Conservation (phyloP, 116 monocot genomes). For the Papilionanthe hybrid region DNA sequence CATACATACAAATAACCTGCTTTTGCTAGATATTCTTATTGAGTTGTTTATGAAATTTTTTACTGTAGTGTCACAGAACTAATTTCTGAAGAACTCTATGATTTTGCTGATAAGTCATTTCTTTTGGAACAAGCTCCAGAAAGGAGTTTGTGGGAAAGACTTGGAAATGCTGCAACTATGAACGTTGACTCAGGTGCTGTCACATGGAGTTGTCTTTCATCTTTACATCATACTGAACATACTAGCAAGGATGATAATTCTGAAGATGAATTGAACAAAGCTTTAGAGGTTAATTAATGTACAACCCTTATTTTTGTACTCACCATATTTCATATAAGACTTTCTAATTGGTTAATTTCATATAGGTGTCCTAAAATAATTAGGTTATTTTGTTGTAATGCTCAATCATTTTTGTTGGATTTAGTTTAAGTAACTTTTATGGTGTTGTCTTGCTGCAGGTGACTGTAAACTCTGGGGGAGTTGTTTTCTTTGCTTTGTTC, state of each 20-base stretch:
- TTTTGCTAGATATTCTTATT: neutral
- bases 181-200: conserved; percentile 75
- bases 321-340: neutral
- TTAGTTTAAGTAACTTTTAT: neutral
- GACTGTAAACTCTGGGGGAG: conserved; percentile 88
- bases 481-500: conserved; percentile 79
- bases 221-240: conserved; percentile 81
- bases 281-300: conserved; percentile 58
- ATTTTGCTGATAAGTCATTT: conserved; percentile 11
- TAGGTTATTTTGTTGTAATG: neutral
- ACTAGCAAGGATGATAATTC: conserved; percentile 62
- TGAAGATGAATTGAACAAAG: conserved; percentile 79
- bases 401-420: neutral
- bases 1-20: neutral
- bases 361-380: neutral
- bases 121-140: conserved; percentile 35
- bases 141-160: conserved; percentile 69
- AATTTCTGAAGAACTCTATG: conserved; percentile 14
- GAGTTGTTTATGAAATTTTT: neutral
- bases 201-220: conserved; percentile 60
- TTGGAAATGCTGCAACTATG: conserved; percentile 64
- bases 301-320: neutral
- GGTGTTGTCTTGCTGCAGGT: conserved; percentile 32
- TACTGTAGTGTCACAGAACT: conserved; percentile 37
- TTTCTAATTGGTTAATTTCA: neutral